Evolutionary conservation across 805 yeast genomes (phyloP), one percentile per base, ranked within the genome.

Genomic region (Sugiyamaella chiloensis): DNA sequence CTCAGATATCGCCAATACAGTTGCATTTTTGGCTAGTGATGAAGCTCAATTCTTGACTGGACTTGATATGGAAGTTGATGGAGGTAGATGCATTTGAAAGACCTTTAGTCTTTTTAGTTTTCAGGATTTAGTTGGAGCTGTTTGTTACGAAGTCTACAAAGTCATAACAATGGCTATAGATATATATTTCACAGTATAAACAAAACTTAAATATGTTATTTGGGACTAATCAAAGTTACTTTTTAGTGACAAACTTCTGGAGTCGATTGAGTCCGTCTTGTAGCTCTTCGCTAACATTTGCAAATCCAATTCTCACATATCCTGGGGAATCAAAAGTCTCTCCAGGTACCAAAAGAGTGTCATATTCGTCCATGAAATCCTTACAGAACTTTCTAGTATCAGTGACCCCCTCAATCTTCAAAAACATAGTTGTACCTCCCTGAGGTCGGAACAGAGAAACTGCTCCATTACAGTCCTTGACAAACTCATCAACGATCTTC

Each of bases 371-470:
- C 5, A 74, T 74, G 30, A 78, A 57, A 5, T 63, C 67, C 5
- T 46, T 50, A 16, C 72, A 65, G 48, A 78, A 58, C 5, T 60
- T 52, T 29, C 51, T 53, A 4, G 79, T 67, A 41, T 68, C 56
- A 16, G 51, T 30, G 2, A 57, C 55, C 5, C 61, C 62, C 23
- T 61, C 60, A 12, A 75, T 55, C 42, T 64, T 64, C 7, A 76
- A 49, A 42, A 76, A 68, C 29, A 75, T 67, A 2, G 79, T 75
- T 2, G 77, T 63, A 3, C 81, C 82, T 5, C 73, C 79, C 34
- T 57, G 54, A 1, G 81, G 81, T 21, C 53, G 58, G n/a, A 70
- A 68, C 68, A 71, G 74, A 20, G 60, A 51, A 12, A 74, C 57
- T 7, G 52, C 53, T 1, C 72, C 75, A 3, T 59, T 40, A 12